Evolutionary conservation across 805 yeast species (phyloP), one percentile per base, ranked within the genome.

Genomic region (Tetrapisispora phaffii): DNA sequence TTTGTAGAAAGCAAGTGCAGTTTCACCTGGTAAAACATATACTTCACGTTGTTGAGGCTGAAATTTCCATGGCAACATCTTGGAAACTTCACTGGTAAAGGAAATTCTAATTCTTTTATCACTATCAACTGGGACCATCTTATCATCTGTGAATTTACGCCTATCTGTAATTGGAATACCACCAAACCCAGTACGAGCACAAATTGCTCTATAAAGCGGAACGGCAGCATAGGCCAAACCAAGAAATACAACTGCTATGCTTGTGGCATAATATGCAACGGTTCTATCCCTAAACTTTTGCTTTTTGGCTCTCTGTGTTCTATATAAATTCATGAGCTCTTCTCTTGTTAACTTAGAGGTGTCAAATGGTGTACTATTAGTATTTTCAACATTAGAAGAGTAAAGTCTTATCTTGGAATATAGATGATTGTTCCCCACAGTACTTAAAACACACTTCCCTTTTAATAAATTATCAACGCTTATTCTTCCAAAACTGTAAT

Each of bases 161-260:
- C 71, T 65, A 60, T 93, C 97, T 0, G 97, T 89, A 55, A 89
- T 83, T 10, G 97, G 97, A 8, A 83, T 80, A 35, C 98, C 98
- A 41, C 90, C 96, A 76, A 84, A 93, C 0, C 98, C 98, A 0
- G 97, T 89, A 64, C 94, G 76, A 55, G 89, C 85, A 70, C 98
- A 93, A 26, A 93, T 73, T 8, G 89, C 87, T 53, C 97, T 71
- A 64, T 93, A 93, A 7, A 93, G 67, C 4, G 97, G 97, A 17
- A 93, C 98, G 1, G 96, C 85, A 9, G 88, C 85, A 65, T 87
- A 93, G 0, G 95, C 75, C 6, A 90, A 69, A 0, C 95, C 85
- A 16, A 86, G 66, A 50, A 86, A 85, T 2, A 79, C 66, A 24
- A 89, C 65, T 12, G 79, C 79, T 19, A 86, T 70, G n/a, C 90